Conservation (phyloP, 352 stramenopile species). For the Globisporangium alternatum region DNA sequence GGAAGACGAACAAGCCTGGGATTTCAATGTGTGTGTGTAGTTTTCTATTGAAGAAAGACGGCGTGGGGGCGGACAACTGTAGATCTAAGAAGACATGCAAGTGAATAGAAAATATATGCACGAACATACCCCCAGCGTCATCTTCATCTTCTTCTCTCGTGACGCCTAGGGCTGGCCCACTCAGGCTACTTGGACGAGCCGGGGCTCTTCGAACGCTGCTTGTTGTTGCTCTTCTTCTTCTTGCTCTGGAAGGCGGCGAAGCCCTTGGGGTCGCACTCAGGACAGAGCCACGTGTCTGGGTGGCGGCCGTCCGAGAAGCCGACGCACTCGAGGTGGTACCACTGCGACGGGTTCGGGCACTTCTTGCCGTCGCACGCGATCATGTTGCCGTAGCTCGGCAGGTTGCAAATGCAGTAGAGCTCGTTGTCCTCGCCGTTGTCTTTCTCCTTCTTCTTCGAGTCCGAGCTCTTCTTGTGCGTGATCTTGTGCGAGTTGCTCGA, state of each 20-base stretch:
- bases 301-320: conserved; percentile 76
- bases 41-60: not conserved
- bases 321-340: conserved; percentile 87
- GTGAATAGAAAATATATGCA: not conserved
- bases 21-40: too few relatives aligned
- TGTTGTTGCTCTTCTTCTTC: conserved; percentile 76
- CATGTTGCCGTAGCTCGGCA: conserved; percentile 87
- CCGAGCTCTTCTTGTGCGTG: conserved; percentile 38
- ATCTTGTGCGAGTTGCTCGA: conserved; percentile 25
- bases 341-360: conserved; percentile 84
- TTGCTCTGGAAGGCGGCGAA: conserved; percentile 79
- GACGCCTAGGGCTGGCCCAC: not conserved
- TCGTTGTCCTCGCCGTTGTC: conserved; percentile 80
- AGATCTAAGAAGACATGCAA: not conserved
- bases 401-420: conserved; percentile 87
- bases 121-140: not conserved
- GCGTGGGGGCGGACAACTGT: not conserved
- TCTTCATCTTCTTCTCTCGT: not conserved
- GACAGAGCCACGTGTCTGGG: conserved; percentile 84
- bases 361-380: conserved; percentile 88
- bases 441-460: conserved; percentile 57
- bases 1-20: too few relatives aligned
- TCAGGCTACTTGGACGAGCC: conserved; percentile 28
- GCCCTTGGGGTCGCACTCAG: conserved; percentile 80
- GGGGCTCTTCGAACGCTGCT: conserved; percentile 74